These are phyloP conservation scores for Boechera stricta DNA, from an alignment of 345 rosid genomes.

Conservation along the genomic window DNA sequence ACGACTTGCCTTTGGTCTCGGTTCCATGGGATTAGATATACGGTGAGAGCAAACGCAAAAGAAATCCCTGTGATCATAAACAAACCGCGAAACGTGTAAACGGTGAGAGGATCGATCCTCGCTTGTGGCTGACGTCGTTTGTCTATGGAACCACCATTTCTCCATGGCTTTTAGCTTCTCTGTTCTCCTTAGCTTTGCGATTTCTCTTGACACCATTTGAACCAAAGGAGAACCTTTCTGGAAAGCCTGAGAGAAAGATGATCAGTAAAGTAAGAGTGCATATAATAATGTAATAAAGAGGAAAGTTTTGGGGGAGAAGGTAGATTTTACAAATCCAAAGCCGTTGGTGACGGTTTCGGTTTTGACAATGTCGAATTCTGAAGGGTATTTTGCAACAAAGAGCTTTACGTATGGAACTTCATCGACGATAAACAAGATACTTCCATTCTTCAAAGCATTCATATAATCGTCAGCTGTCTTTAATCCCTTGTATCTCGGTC, in stretches of 20 bases:
- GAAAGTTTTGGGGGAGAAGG: background rate
- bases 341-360: slow-evolving; percentile 37
- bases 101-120: slow-evolving; percentile 22
- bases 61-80: slow-evolving; percentile 43
- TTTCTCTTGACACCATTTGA: slow-evolving; percentile 43
- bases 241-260: slow-evolving; percentile 41
- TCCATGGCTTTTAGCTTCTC: slow-evolving; percentile 37
- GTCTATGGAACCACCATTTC: slow-evolving; percentile 24
- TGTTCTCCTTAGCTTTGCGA: slow-evolving; percentile 44
- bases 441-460: slow-evolving; percentile 38
- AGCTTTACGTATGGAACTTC: slow-evolving; percentile 44
- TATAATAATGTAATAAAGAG: background rate
- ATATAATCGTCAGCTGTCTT: slow-evolving; percentile 5
- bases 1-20: slow-evolving; percentile 1
- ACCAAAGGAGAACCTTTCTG: slow-evolving; percentile 44
- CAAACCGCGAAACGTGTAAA: slow-evolving; percentile 43
- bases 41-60: slow-evolving; percentile 37
- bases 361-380: slow-evolving; percentile 17
- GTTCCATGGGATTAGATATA: slow-evolving; percentile 13
- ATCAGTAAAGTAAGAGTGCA: background rate
- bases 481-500: background rate
- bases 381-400: slow-evolving; percentile 24
- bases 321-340: slow-evolving; percentile 45
- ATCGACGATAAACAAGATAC: slow-evolving; percentile 36
- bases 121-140: background rate